Base-by-base conservation (phyloP, 2,329 filamentous ascomycete genomes). In the Arthrobotrys entomopaga region DNA sequence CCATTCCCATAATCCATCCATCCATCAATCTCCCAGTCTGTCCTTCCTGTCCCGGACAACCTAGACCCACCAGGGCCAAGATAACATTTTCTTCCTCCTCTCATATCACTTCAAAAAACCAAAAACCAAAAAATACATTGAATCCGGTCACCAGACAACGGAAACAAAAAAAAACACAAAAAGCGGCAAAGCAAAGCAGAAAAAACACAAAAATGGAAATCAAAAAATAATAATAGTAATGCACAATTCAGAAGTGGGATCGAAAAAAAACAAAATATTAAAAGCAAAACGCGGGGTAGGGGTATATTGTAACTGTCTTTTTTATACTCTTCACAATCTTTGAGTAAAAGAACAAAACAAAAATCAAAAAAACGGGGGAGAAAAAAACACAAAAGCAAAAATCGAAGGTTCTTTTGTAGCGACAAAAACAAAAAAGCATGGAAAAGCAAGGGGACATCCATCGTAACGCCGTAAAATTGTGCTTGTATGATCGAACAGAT, bases 71-170 rank as follows among this genome's bases (percentile, higher is more conserved):
- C 56, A 59, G 56, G 38, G 40, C 40, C 56, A 48, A 46, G 46
- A 59, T 48, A 42, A 34, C 29, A 34, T 8, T 7, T 34, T n/a
- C 29, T 10, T 34, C 29, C 29, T 34, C 29, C 29, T 6, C 29
- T 6, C 29, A 34, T 3, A 34, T 34, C 29, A n/a, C 29, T 34
- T 10, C 29, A 8, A n/a, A n/a, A n/a, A n/a, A n/a, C 20, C 29
- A 56, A 65, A 20, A 29, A 56, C 42, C 4, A 56, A 57, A 50
- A 38, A 11, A 40, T 22, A 29, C 1, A 61, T 34, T 22, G 29
- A 60, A 57, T 70, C 71, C 65, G 65, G 64, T 65, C 71, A 70
- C 60, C 71, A 57, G 65, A 75, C 64, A 57, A 49, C 64, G 50
- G 59, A 69, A 54, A 49, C 38, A 65, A 46, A 52, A 50, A 38